Evolutionary conservation across 768 basidiomycete genomes (phyloP), one percentile per base, ranked within the genome.

Genomic region (Neoboletus magnificus): DNA sequence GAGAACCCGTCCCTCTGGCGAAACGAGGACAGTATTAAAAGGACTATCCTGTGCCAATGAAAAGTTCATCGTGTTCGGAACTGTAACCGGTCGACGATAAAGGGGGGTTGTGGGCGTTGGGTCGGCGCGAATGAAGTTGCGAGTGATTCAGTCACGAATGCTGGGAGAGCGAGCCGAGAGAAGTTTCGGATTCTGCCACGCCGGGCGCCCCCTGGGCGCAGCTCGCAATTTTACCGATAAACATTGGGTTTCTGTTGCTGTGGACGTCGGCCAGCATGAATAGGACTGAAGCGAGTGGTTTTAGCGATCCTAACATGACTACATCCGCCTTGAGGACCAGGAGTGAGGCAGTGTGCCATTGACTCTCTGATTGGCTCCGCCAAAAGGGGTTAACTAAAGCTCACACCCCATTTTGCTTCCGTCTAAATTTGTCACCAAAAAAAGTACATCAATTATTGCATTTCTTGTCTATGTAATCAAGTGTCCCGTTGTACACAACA

Each of bases 151-250:
- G 48, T 37, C 54, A 41, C 48, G 39, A 25, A 29, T 5, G 54
- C 55, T 63, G 60, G 54, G 57, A 64, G 65, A 50, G 42, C 50
- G 58, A 50, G 66, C 66, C 70, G 58, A 68, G 68, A 64, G 61
- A 72, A 72, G 64, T 7, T 41, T 37, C 59, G 56, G 66, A 65
- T 70, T 70, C 62, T 72, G 64, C 70, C 69, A 72, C 71, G 69
- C 20, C 66, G 66, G 44, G 68, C 70, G 68, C 60, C 62, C 32
- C n/a, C 13, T 54, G 40, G 32, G 52, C 53, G 43, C 57, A 54
- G 44, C 22, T 55, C 27, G 49, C 44, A 35, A 46, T 53, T 54
- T 54, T 20, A 11, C 20, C 39, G 39, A 50, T 22, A 40, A n/a
- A 29, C 47, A 48, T 50, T 42, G 53, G 12, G 44, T 27, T 41